These are phyloP conservation scores for Aspergillus costaricaensis DNA, from an alignment of 2,329 filamentous ascomycete genomes.

Conservation along the genomic window DNA sequence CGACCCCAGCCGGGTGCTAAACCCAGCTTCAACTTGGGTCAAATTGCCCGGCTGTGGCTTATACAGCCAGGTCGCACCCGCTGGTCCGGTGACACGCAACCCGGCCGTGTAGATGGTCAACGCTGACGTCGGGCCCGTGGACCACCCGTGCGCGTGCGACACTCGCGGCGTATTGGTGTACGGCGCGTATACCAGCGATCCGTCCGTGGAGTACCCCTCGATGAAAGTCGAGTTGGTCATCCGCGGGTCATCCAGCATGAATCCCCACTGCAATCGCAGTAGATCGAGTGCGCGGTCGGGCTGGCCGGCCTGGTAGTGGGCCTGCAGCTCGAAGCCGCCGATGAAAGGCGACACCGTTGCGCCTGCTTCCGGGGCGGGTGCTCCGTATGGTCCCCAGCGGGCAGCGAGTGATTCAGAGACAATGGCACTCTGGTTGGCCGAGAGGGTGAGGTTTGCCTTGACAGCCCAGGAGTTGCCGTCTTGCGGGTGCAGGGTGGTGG, in stretches of 20 bases:
- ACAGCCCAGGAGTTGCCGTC: constrained; percentile 45
- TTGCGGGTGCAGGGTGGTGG: constrained; percentile 31
- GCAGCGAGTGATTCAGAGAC: constrained; percentile 43
- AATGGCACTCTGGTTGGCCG: constrained; percentile 23
- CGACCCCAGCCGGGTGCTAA: constrained; percentile 38
- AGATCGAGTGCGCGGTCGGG: constrained; percentile 46
- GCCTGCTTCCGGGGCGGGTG: constrained; percentile 46
- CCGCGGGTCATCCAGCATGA: constrained; percentile 56
- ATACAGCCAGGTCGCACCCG: constrained; percentile 41
- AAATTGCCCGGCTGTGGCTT: constrained; percentile 41
- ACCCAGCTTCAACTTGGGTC: constrained; percentile 40
- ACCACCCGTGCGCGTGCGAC: constrained; percentile 55
- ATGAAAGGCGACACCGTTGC: constrained; percentile 48
- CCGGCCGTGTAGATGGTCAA: constrained; percentile 48
- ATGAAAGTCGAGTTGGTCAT: constrained; percentile 58
- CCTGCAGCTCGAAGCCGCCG: constrained; percentile 46
- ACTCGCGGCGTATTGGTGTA: constrained; percentile 53
- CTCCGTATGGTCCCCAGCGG: constrained; percentile 50
- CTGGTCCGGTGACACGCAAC: constrained; percentile 41
- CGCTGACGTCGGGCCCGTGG: constrained; percentile 50
- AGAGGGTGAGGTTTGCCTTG: constrained; percentile 34
- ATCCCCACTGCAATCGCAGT: constrained; percentile 53
- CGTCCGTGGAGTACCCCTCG: constrained; percentile 52
- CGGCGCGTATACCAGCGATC: constrained; percentile 52
- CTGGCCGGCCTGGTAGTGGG: constrained; percentile 44